A percentile compares a stretch with the other conserved stretches of the same genome.
Evolutionary conservation across 805 yeast species (phyloP).

Genomic region (Komagataella pseudopastoris): DNA sequence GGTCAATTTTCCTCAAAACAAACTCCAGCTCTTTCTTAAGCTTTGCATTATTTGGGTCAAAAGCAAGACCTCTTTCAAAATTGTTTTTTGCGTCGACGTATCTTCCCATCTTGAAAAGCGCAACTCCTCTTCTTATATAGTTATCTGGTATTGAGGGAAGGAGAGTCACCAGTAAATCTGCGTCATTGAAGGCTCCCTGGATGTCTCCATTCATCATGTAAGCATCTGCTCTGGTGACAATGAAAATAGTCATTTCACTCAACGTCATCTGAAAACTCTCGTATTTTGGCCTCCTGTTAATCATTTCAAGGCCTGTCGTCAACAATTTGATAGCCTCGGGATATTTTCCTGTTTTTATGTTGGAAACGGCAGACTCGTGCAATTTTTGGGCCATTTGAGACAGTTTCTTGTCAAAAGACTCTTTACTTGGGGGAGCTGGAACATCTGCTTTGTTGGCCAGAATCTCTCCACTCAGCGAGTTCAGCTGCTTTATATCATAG

Average conservation of each 20-base stretch:
- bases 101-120: conserved; percentile 47
- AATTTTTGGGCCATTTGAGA: conserved; percentile 49
- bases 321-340: conserved; percentile 53
- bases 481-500: conserved; percentile 19
- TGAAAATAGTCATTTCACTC: conserved; percentile 51
- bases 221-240: conserved; percentile 64
- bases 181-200: conserved; percentile 52
- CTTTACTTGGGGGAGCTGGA: conserved; percentile 39
- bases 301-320: conserved; percentile 53
- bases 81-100: conserved; percentile 49
- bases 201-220: conserved; percentile 39
- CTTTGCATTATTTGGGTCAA: conserved; percentile 38
- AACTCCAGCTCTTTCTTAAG: conserved; percentile 32
- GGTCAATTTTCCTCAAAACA: conserved; percentile 32
- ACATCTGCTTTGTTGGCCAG: conserved; percentile 31
- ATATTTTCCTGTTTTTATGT: conserved; percentile 40
- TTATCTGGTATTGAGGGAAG: conserved; percentile 54
- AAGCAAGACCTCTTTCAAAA: conserved; percentile 62
- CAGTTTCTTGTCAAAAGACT: conserved; percentile 40
- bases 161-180: conserved; percentile 49
- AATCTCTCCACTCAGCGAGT: conserved; percentile 24
- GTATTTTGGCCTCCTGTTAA: conserved; percentile 54
- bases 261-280: conserved; percentile 63
- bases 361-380: conserved; percentile 47
- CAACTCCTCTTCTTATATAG: conserved; percentile 58